phyloP scores from a whole-genome alignment of 495 filamentous ascomycete species.

The Podospora bellae-mahoneyi region DNA sequence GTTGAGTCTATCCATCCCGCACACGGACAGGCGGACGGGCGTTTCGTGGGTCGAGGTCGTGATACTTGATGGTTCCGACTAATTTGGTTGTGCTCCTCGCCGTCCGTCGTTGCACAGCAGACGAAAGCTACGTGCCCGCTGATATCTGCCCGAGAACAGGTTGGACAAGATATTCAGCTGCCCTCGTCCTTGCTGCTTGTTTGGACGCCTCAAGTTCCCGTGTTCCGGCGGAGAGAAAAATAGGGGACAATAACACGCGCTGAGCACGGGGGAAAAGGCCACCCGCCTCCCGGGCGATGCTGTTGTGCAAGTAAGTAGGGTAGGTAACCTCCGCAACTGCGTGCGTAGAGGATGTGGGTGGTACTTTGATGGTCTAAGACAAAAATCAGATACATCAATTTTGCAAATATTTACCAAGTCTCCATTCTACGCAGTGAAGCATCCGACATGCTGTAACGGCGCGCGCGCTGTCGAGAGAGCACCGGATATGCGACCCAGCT shows the following conservation, averaged over 20 bases:
- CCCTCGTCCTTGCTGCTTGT: constrained; percentile 7
- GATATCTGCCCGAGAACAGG: constrained; percentile 3
- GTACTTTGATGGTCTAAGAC: constrained; percentile 11
- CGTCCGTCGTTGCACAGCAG: constrained; percentile 5
- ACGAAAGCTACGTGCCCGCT: constrained; percentile 1
- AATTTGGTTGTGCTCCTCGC: constrained; percentile 5
- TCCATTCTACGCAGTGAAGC: neutral
- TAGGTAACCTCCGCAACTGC: constrained; percentile 12
- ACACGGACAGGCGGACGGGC: neutral
- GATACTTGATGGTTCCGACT: constrained; percentile 14
- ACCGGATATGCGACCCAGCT: constrained; percentile 5
- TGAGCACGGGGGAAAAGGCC: neutral
- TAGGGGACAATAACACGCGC: constrained; percentile 2
- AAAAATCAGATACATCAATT: neutral
- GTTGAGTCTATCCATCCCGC: neutral
- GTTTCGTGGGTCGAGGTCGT: neutral
- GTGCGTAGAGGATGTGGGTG: constrained; percentile 14
- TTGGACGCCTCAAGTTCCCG: neutral
- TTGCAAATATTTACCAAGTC: neutral
- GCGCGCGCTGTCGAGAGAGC: constrained; percentile 6
- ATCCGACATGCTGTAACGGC: neutral
- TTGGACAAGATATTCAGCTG: constrained; percentile 17
- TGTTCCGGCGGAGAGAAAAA: neutral
- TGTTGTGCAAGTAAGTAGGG: constrained; percentile 13
- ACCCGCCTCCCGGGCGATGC: neutral